Conservation (phyloP, 306 rosid genomes). For the Acacia acuminata region DNA sequence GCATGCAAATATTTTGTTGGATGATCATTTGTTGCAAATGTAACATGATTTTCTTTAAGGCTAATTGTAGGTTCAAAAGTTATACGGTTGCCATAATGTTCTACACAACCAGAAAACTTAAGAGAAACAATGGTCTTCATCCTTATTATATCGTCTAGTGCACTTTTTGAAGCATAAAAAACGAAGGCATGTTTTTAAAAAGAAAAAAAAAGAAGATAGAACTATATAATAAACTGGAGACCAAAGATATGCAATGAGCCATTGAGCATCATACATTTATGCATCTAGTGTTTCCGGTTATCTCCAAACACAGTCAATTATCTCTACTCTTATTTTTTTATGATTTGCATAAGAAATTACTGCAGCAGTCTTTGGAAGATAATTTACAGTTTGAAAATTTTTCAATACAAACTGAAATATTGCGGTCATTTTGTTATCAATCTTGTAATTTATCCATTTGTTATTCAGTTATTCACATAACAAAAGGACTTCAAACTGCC, state of each 20-base stretch:
- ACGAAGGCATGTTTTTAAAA: neutral
- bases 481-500: neutral
- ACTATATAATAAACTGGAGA: neutral
- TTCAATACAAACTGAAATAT: neutral
- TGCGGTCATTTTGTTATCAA: neutral
- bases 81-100: neutral
- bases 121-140: neutral
- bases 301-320: neutral
- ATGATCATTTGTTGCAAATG: neutral
- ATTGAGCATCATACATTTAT: neutral
- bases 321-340: neutral
- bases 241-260: neutral
- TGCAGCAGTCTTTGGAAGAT: neutral
- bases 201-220: neutral
- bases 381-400: neutral
- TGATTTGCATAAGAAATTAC: neutral
- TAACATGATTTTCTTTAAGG: neutral
- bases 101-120: neutral
- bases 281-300: neutral
- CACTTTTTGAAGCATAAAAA: neutral
- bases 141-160: neutral
- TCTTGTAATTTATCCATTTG: neutral
- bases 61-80: neutral
- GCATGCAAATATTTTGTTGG: neutral
- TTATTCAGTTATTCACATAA: neutral